These are phyloP conservation scores for Vanrija sp. DNA, from an alignment of 1,284 basidiomycete species.

Conservation along the genomic window DNA sequence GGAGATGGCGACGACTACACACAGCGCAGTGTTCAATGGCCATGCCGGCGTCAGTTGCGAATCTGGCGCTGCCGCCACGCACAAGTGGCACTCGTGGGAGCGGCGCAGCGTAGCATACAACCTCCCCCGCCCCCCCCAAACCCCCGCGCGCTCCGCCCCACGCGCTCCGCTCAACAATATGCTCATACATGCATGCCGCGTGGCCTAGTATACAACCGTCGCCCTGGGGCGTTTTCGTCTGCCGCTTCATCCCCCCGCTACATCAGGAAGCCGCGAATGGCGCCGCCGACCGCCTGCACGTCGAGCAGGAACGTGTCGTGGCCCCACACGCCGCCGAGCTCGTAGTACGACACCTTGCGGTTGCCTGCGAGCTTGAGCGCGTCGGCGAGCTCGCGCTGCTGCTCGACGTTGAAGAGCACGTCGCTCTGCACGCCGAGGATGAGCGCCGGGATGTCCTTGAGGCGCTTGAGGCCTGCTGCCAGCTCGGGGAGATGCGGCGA, in stretches of 20 bases:
- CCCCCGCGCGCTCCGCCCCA: no score
- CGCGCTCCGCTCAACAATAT: no score
- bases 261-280: conserved; percentile 68
- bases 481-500: conserved; percentile 73
- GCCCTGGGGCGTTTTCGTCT: not conserved
- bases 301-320: conserved; percentile 94
- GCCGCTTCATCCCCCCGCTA: not conserved
- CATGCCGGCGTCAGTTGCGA: no score
- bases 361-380: conserved; percentile 87
- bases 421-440: conserved; percentile 95
- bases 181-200: no score
- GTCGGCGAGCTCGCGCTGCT: conserved; percentile 92
- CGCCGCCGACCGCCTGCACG: conserved; percentile 71
- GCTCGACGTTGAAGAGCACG: conserved; percentile 94
- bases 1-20: no score
- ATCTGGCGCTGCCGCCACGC: no score
- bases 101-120: no score
- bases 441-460: conserved; percentile 74
- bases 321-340: conserved; percentile 96
- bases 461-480: conserved; percentile 72
- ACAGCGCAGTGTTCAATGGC: no score
- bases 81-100: no score
- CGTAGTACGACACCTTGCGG: conserved; percentile 85
- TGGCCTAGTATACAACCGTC: no score
- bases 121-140: no score